phyloP scores from a whole-genome alignment of 805 yeast species.

The Hanseniaspora guilliermondii region DNA sequence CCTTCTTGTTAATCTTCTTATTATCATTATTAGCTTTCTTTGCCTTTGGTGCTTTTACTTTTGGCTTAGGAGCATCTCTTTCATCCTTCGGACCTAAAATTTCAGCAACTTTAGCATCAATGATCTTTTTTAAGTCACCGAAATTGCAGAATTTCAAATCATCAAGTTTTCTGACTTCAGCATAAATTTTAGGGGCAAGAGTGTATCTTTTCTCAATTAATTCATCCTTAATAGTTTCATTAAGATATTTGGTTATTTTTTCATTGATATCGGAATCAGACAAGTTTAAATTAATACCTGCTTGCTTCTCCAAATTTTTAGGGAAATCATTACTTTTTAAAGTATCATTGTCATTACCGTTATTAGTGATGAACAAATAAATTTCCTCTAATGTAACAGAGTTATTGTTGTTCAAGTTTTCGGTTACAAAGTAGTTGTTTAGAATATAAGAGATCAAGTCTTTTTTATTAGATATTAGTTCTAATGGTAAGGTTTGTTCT shows the following conservation, averaged over 20 bases:
- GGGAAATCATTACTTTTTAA: slow-evolving; percentile 35
- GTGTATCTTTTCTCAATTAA: slow-evolving; percentile 67
- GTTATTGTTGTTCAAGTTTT: slow-evolving; percentile 10
- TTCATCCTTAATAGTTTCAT: slow-evolving; percentile 35
- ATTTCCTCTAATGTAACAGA: slow-evolving; percentile 46
- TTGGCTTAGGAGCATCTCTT: slow-evolving; percentile 48
- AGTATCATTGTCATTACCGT: slow-evolving; percentile 20
- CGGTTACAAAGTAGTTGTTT: slow-evolving; percentile 9
- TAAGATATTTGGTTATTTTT: slow-evolving; percentile 49
- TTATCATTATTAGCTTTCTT: slow-evolving; percentile 14
- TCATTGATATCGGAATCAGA: slow-evolving; percentile 51
- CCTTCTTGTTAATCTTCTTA: slow-evolving; percentile 16
- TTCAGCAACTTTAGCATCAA: slow-evolving; percentile 62
- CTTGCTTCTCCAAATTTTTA: slow-evolving; percentile 44
- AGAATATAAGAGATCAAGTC: slow-evolving; percentile 37
- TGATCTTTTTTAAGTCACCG: slow-evolving; percentile 67
- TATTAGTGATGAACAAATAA: slow-evolving; percentile 49
- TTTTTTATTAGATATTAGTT: slow-evolving; percentile 1
- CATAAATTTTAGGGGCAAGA: slow-evolving; percentile 62
- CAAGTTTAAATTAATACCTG: slow-evolving; percentile 74
- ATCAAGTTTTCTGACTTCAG: slow-evolving; percentile 60
- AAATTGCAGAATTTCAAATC: slow-evolving; percentile 89
- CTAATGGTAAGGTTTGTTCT: slow-evolving; percentile 26
- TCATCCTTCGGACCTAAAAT: slow-evolving; percentile 92
- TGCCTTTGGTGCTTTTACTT: slow-evolving; percentile 14